Evolutionary conservation across 129 eudicot species (phyloP).

Genomic region (Escallonia rubra): DNA sequence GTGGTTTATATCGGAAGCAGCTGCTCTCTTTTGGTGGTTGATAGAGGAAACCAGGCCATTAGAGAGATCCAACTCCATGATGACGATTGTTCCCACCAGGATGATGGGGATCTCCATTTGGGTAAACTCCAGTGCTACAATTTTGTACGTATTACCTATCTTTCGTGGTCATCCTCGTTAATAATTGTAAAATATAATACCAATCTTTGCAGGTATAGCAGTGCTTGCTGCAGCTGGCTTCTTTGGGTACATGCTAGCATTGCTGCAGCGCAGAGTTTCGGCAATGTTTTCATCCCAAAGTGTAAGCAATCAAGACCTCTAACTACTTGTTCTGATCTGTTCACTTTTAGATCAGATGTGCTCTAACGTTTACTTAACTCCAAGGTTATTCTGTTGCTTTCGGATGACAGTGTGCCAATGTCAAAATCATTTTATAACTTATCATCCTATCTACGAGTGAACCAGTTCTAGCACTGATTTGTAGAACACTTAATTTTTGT

Average conservation of each 20-base stretch:
- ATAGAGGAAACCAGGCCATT: conserved; percentile 93
- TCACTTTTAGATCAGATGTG: background rate
- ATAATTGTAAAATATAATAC: background rate
- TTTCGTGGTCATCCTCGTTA: background rate
- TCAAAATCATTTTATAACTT: no score
- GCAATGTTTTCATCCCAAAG: conserved; percentile 50
- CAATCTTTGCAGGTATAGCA: conserved; percentile 50
- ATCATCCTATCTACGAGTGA: no score
- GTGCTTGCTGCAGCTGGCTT: conserved; percentile 70
- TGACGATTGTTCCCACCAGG: conserved; percentile 65
- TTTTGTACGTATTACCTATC: background rate
- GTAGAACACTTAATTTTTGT: no score
- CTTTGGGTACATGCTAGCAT: conserved; percentile 87
- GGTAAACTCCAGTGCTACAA: conserved; percentile 36
- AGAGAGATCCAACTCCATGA: conserved; percentile 86
- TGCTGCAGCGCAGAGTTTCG: conserved; percentile 62
- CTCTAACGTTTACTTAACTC: background rate
- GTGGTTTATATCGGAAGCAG: conserved; percentile 59
- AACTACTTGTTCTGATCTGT: background rate
- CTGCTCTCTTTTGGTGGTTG: conserved; percentile 82
- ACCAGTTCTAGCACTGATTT: no score
- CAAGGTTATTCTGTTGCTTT: background rate
- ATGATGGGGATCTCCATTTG: conserved; percentile 64
- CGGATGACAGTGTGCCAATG: no score
- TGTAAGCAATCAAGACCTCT: conserved; percentile 33